phyloP scores from a whole-genome alignment of 257 asterid genomes.

The Linaria vulgaris region DNA sequence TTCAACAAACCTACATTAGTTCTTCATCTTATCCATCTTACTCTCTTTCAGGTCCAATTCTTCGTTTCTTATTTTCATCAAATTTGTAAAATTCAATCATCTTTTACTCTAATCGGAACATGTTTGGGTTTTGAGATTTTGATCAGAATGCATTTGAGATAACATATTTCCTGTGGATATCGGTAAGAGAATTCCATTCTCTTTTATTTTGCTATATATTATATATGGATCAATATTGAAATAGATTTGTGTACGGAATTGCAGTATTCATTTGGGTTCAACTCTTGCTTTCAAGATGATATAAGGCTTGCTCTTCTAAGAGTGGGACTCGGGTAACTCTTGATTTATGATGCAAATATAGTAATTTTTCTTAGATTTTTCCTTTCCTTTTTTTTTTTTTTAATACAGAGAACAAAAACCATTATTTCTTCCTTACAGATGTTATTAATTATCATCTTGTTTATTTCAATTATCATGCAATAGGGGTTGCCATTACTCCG shows the following conservation, averaged over 20 bases:
- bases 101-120: too few relatives aligned
- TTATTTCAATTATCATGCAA: too few relatives aligned
- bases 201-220: too few relatives aligned
- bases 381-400: too few relatives aligned
- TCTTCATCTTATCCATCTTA: constrained; percentile 77
- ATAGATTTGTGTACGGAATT: constrained; percentile 10
- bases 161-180: constrained; percentile 82
- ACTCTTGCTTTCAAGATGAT: constrained; percentile 80
- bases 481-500: too few relatives aligned
- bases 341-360: not conserved
- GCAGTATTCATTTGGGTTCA: constrained; percentile 89
- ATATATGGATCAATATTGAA: not conserved
- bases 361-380: too few relatives aligned
- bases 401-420: too few relatives aligned
- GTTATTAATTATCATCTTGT: too few relatives aligned
- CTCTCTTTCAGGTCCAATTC: constrained; percentile 67
- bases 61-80: not conserved
- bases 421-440: too few relatives aligned
- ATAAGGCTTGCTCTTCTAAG: constrained; percentile 59
- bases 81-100: too few relatives aligned
- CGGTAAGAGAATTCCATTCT: constrained; percentile 41
- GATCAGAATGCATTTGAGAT: constrained; percentile 93
- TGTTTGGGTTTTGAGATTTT: too few relatives aligned
- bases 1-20: constrained; percentile 68
- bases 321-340: constrained; percentile 69